phyloP scores from a whole-genome alignment of 2,329 filamentous ascomycete species.

The Calonectria pseudoreteaudii region DNA sequence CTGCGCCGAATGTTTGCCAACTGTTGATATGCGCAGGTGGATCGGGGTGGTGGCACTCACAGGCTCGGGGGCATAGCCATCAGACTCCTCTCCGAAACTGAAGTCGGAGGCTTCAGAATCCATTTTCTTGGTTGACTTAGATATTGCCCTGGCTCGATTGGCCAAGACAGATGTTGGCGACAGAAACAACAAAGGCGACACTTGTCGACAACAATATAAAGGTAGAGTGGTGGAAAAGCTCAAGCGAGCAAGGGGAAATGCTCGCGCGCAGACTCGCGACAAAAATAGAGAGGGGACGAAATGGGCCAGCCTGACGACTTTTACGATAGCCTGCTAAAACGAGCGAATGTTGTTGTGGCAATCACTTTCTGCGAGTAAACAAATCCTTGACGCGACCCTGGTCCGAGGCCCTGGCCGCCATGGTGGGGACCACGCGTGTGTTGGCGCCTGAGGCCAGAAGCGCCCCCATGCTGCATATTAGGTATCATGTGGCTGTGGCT shows the following conservation, averaged over 20 bases:
- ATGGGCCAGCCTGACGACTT: constrained; percentile 39
- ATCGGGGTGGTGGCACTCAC: constrained; percentile 43
- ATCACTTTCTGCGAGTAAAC: constrained; percentile 44
- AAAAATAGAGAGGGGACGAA: constrained; percentile 35
- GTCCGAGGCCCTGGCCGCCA: constrained; percentile 13
- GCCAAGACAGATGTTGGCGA: constrained; percentile 34
- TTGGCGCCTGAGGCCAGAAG: constrained; percentile 39
- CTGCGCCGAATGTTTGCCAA: background rate
- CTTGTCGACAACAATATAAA: constrained; percentile 36
- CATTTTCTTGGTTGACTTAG: constrained; percentile 54
- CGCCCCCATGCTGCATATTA: background rate
- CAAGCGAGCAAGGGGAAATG: constrained; percentile 32
- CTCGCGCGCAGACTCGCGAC: constrained; percentile 42
- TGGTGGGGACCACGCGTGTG: constrained; percentile 33
- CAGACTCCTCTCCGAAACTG: constrained; percentile 55
- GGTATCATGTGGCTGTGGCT: constrained; percentile 10
- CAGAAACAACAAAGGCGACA: constrained; percentile 30
- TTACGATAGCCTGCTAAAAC: constrained; percentile 35
- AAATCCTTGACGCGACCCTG: constrained; percentile 44
- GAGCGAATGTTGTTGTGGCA: constrained; percentile 45
- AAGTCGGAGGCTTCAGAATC: constrained; percentile 70
- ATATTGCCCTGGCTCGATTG: constrained; percentile 31
- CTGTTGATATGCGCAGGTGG: background rate
- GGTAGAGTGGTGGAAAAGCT: constrained; percentile 27
- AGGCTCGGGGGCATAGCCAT: constrained; percentile 54